These are phyloP conservation scores for Blastocladiella emersonii DNA, from an alignment of 371 early-diverging fungal genomes.

Conservation along the genomic window DNA sequence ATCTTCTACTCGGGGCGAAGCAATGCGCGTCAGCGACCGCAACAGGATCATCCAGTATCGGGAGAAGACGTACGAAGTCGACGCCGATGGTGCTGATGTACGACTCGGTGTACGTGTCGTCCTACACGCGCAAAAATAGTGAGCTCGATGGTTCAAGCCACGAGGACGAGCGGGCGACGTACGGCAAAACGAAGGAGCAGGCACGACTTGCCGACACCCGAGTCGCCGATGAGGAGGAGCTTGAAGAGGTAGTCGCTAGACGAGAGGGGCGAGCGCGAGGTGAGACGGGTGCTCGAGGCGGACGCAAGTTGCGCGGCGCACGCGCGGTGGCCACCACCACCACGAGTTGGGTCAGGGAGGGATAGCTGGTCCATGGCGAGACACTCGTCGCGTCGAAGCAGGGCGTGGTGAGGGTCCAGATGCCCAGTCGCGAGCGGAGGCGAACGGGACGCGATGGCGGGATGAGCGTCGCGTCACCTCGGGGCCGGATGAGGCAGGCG, in stretches of 20 bases:
- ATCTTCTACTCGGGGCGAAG: constrained; percentile 52
- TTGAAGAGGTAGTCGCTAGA: constrained; percentile 90
- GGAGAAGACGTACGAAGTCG: constrained; percentile 59
- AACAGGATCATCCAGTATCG: neutral
- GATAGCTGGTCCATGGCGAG: too few species aligned
- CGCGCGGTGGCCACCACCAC: too few species aligned
- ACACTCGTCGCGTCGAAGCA: too few species aligned
- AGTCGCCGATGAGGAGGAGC: constrained; percentile 97
- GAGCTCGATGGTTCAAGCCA: neutral
- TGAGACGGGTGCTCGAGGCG: too few species aligned
- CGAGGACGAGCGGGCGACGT: neutral
- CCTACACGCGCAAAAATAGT: constrained; percentile 76
- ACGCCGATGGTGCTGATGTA: constrained; percentile 99
- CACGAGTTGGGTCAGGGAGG: too few species aligned
- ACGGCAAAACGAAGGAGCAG: constrained; percentile 92
- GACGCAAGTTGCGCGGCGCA: too few species aligned
- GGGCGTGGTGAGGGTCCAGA: too few species aligned
- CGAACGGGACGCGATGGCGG: too few species aligned
- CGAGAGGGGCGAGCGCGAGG: too few species aligned
- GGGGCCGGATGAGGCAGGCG: too few species aligned
- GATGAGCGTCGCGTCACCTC: too few species aligned
- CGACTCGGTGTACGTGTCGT: constrained; percentile 96
- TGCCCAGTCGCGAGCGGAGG: too few species aligned
- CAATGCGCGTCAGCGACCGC: neutral
- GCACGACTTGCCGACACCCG: constrained; percentile 99